Conservation (phyloP, 2,329 filamentous ascomycete genomes). For the Zarea fungicola region DNA sequence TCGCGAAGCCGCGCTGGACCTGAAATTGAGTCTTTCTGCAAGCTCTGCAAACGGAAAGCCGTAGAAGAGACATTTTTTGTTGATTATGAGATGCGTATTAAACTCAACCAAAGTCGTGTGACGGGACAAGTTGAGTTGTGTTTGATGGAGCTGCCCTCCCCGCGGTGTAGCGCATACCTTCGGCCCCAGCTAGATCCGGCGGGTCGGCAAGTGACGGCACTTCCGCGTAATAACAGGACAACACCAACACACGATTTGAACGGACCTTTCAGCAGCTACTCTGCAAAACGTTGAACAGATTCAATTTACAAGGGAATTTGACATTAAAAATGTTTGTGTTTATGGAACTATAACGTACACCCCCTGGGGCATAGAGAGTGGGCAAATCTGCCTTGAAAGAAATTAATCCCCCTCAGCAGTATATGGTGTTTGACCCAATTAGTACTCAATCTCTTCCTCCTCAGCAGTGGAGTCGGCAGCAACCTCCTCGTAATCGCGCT, state of each 20-base stretch:
- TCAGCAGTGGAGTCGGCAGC: conserved; percentile 88
- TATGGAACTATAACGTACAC: conserved; percentile 35
- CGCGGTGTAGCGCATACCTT: conserved; percentile 12
- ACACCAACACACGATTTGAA: background rate
- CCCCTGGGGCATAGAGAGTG: conserved; percentile 24
- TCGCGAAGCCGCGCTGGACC: conserved; percentile 34
- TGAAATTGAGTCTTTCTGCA: conserved; percentile 30
- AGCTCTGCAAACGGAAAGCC: conserved; percentile 33
- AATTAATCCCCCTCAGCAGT: conserved; percentile 16
- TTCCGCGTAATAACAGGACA: background rate
- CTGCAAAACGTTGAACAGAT: background rate
- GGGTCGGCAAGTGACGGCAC: conserved; percentile 8
- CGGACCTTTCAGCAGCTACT: background rate
- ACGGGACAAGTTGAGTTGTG: conserved; percentile 9
- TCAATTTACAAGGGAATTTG: conserved; percentile 11
- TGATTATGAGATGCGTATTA: conserved; percentile 6
- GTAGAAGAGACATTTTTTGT: conserved; percentile 29
- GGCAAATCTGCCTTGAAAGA: conserved; percentile 21
- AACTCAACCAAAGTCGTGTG: conserved; percentile 4
- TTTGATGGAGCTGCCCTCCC: conserved; percentile 7
- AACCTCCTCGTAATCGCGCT: conserved; percentile 98
- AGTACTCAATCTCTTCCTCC: conserved; percentile 89
- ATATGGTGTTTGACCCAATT: conserved; percentile 30
- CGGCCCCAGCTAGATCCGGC: conserved; percentile 11
- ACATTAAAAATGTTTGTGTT: conserved; percentile 19